Conservation (phyloP, 2,329 filamentous ascomycete species). For the Calonectria leucothoes region DNA sequence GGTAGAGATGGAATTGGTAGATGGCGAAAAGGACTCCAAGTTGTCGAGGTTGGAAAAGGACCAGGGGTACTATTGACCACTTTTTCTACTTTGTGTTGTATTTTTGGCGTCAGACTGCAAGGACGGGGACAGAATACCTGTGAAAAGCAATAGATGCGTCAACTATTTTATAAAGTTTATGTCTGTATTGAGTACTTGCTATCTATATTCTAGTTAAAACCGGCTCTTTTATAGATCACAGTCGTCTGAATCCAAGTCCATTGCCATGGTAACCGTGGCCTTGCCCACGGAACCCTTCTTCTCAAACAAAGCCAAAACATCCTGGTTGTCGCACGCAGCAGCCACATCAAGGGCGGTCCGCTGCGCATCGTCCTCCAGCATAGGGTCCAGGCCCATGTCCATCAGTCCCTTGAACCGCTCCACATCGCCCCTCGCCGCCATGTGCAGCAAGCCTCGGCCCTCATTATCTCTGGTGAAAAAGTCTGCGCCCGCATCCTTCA, state of each 20-base stretch:
- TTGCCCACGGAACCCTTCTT: conserved; percentile 13
- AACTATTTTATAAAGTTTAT: too few species aligned
- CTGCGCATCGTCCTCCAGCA: conserved; percentile 42
- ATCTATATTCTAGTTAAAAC: too few species aligned
- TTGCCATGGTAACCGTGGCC: too few species aligned
- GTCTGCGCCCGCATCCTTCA: conserved; percentile 40
- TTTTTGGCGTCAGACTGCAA: too few species aligned
- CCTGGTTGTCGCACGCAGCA: conserved; percentile 42
- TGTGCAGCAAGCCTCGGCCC: conserved; percentile 45
- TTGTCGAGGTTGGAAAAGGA: background rate
- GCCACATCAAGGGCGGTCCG: conserved; percentile 49
- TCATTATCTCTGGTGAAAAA: conserved; percentile 37
- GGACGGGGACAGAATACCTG: too few species aligned
- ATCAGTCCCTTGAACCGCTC: conserved; percentile 40
- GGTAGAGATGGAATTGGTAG: background rate
- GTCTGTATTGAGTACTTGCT: too few species aligned
- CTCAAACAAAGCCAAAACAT: conserved; percentile 45
- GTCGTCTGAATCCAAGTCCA: too few species aligned
- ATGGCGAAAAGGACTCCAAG: background rate
- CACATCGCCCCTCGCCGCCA: conserved; percentile 26
- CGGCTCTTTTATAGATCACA: too few species aligned
- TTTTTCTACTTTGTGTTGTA: too few species aligned
- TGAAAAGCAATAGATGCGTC: too few species aligned
- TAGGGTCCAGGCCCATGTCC: conserved; percentile 43
- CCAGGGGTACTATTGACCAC: background rate